These are phyloP conservation scores for Alloteropsis semialata DNA, from an alignment of 176 grass and related monocot genomes.

Conservation along the genomic window DNA sequence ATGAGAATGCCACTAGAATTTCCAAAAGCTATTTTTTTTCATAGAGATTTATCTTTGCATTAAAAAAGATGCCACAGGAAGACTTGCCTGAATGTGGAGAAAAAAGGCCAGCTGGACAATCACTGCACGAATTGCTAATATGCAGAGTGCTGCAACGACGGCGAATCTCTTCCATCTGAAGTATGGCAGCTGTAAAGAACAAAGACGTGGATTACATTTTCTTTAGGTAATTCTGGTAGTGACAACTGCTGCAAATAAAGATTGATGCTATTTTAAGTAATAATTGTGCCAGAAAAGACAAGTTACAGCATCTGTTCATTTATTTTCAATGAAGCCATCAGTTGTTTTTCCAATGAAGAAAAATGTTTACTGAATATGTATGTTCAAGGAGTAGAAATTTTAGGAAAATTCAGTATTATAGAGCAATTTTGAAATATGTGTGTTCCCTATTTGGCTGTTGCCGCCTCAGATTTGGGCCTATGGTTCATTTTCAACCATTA, in stretches of 20 bases:
- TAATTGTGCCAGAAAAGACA: neutral
- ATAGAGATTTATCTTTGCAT: conserved; percentile 3
- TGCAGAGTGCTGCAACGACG: conserved; percentile 89
- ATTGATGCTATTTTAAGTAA: neutral
- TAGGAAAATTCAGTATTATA: neutral
- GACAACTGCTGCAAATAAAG: neutral
- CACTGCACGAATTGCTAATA: conserved; percentile 84
- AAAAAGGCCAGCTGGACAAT: conserved; percentile 98
- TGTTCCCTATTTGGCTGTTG: neutral
- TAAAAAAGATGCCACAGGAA: neutral
- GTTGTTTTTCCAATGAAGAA: neutral
- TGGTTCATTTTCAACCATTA: neutral
- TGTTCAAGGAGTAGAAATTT: neutral
- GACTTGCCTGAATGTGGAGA: conserved; percentile 83
- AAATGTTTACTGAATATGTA: neutral
- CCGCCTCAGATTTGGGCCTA: neutral
- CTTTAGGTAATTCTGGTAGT: neutral
- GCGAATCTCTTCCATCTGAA: conserved; percentile 97
- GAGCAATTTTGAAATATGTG: too few species aligned
- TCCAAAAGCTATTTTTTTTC: neutral
- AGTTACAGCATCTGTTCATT: neutral
- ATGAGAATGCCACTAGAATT: neutral
- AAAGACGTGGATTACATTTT: conserved; percentile 21
- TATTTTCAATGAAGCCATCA: neutral
- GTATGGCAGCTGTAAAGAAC: conserved; percentile 57